Evolutionary conservation across 352 stramenopile species (phyloP), one percentile per base, ranked within the genome.

Genomic region (Pythium aphanidermatum): DNA sequence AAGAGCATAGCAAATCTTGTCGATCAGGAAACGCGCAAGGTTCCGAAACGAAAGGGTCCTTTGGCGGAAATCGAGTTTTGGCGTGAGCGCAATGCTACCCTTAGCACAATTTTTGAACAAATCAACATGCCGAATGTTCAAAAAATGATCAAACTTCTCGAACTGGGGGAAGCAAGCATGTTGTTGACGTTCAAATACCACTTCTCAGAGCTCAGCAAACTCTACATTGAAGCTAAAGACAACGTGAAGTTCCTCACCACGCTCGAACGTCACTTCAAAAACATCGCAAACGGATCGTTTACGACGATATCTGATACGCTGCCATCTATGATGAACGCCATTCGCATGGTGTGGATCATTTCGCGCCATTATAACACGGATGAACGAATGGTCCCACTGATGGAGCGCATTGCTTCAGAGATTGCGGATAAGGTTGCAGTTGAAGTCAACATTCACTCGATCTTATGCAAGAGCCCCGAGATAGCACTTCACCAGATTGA

Each of bases 311-410:
- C 91, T 0, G 93, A 98, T 41, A 97, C 89, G 23, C 53, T 98
- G 6, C 88, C 83, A 17, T 96, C 86, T 3, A 98, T 98, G 93
- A 96, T 98, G 83, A 98, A 97, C 48, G 89, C 89, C 1, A 95
- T 98, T 33, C 83, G 87, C 2, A 98, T 98, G 92, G 91, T 98
- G 10, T 98, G 95, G 95, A 97, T 98, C 55, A 97, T 98, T 38
- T 98, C 93, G 19, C 66, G 95, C 0, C 92, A 98, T 52, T 98
- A 97, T 70, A 98, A 98, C 55, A 98, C 88, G n/a, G 95, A 98
- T 42, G 89, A 98, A 49, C 75, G 92, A 4, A 98, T 98, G 88
- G 83, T 97, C 30, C 91, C 91, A 11, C 70, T 98, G 10, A 97
- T 98, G 92, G 92, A 98, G 63, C 74, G 92, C 6, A 97, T 98